phyloP scores from a whole-genome alignment of 1,284 basidiomycete genomes.

The Porogramme epimiltina region DNA sequence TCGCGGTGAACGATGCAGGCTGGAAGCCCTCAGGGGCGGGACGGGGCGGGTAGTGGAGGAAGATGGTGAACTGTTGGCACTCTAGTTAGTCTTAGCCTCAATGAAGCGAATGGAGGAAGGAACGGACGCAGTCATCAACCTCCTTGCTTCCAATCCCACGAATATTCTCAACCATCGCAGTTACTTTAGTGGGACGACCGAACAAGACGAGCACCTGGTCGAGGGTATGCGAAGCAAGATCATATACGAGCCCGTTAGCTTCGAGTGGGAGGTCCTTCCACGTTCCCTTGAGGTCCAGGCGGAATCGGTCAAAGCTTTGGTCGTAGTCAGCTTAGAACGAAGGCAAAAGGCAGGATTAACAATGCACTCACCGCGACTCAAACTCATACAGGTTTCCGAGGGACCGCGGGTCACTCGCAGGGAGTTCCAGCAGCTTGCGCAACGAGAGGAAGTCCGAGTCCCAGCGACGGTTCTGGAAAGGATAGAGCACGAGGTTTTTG shows the following conservation, averaged over 20 bases:
- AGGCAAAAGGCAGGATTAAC: background rate
- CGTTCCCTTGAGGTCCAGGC: slow-evolving; percentile 63
- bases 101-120: background rate
- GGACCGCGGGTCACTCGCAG: slow-evolving; percentile 48
- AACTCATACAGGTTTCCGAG: slow-evolving; percentile 74
- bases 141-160: slow-evolving; percentile 62
- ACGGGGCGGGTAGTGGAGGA: slow-evolving; percentile 56
- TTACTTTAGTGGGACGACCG: slow-evolving; percentile 71
- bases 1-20: slow-evolving; percentile 64
- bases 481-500: slow-evolving; percentile 70
- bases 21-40: slow-evolving; percentile 31
- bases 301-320: slow-evolving; percentile 76
- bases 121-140: slow-evolving; percentile 68
- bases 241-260: slow-evolving; percentile 59
- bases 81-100: background rate
- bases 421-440: slow-evolving; percentile 61
- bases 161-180: slow-evolving; percentile 70
- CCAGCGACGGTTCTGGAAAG: slow-evolving; percentile 84
- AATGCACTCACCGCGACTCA: slow-evolving; percentile 64
- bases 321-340: background rate
- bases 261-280: slow-evolving; percentile 68
- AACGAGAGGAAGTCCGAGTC: slow-evolving; percentile 84
- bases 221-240: slow-evolving; percentile 71
- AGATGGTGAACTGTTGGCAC: slow-evolving; percentile 60
- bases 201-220: slow-evolving; percentile 82